Evolutionary conservation across 179 eudicot species (phyloP), one percentile per base, ranked within the genome.

Genomic region (Silene coronaria): DNA sequence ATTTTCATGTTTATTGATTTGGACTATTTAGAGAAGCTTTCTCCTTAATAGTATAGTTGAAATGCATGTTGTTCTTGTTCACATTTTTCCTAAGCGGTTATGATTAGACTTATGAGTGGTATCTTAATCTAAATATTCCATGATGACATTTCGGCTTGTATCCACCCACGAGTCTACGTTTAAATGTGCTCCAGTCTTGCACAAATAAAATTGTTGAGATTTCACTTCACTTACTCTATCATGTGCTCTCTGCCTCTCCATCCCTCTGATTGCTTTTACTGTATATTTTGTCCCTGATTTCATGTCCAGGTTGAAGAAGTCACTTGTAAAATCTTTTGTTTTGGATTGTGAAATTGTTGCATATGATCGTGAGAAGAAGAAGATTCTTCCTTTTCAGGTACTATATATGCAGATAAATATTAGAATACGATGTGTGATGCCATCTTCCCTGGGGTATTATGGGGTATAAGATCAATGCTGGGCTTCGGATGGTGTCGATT

Each of bases 261-360:
- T 77, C 55, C n/a, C 27, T 67, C 67, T n/a, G 61, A 22, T 42
- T 11, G 38, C 22, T 21, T 23, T 67, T 12, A 12, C 30, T 63
- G 9, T 53, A 61, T 62, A 48, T 72, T 67, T 80, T 55, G 70
- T 24, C 70, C 32, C 58, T 46, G 23, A 65, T 48, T 51, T 80
- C 76, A 72, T 53, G 30, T 21, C 81, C 91, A 91, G 97, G 77
- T 84, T 92, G 34, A 95, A 89, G 85, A 86, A 86, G 76, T 73
- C 91, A 36, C 84, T 88, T 55, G 90, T 89, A 55, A 81, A 75
- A 59, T 92, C 97, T 78, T 92, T 95, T 84, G 91, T 95, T 75
- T 71, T 95, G 83, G 99, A 95, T 67, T 89, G 97, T 76, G 99
- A 95, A 86, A 81, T 95, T 72, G 99, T 95, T 81, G 99, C 97